phyloP scores from a whole-genome alignment of 2,329 filamentous ascomycete genomes.

The Zalaria obscura region DNA sequence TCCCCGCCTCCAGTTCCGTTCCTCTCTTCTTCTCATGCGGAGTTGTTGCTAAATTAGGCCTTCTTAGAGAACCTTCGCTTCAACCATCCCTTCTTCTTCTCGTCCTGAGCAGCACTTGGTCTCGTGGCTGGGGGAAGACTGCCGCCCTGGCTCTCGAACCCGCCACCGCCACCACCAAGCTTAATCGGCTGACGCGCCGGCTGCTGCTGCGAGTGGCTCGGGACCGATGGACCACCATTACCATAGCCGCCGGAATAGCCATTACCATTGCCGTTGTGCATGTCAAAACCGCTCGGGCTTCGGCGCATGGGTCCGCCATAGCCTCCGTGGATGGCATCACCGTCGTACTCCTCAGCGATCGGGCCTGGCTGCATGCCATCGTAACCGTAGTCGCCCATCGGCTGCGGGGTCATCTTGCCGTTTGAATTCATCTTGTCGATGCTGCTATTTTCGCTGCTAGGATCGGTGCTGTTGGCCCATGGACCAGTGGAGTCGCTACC shows the following conservation, averaged over 20 bases:
- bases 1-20: no score
- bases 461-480: slow-evolving; percentile 71
- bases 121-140: slow-evolving; percentile 10
- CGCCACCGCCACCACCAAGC: slow-evolving; percentile 6
- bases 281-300: background rate
- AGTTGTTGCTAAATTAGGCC: slow-evolving; percentile 5
- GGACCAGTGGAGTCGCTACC: slow-evolving; percentile 58
- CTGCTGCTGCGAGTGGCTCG: slow-evolving; percentile 2
- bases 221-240: slow-evolving; percentile 2
- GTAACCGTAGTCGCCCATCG: slow-evolving; percentile 19
- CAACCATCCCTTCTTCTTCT: slow-evolving; percentile 88
- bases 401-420: slow-evolving; percentile 26
- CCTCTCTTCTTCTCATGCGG: no score
- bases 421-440: slow-evolving; percentile 52
- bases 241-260: background rate
- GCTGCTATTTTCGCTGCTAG: slow-evolving; percentile 87
- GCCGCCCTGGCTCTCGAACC: slow-evolving; percentile 8
- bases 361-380: slow-evolving; percentile 17
- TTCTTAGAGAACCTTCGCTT: slow-evolving; percentile 62
- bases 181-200: slow-evolving; percentile 8
- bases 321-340: slow-evolving; percentile 6
- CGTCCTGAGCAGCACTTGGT: slow-evolving; percentile 20
- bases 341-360: slow-evolving; percentile 26
- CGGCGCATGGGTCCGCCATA: slow-evolving; percentile 4
- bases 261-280: background rate